Evolutionary conservation across 164 flowering plant genomes (phyloP), one percentile per base, ranked within the genome.

Genomic region (Aristolochia contorta): DNA sequence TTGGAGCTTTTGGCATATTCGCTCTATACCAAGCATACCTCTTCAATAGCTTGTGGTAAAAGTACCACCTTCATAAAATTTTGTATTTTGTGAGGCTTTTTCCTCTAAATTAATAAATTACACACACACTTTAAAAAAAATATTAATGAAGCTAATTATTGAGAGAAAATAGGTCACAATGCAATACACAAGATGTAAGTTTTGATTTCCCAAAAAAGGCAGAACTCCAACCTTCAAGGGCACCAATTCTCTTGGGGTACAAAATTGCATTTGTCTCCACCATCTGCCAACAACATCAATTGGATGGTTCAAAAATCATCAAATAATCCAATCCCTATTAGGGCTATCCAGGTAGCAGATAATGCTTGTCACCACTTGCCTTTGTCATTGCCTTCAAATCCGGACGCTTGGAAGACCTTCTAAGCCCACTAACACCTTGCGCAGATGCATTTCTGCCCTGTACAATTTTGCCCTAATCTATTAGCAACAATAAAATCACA

Each of bases 181-280:
- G 21, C 10, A 22, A 56, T 12, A 12, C 30, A 27, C 32, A 30
- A 6, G 13, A 12, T 20, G 30, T 4, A n/a, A 30, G 18, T 5
- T n/a, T 2, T 24, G 33, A 22, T 6, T 1, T 8, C 20, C 59
- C 37, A 18, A 37, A 37, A 37, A 37, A 37, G 12, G 12, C 10
- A 55, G 22, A 50, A 19, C 12, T 73, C 82, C 33, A 63, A 92
- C 98, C 98, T 62, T 90, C 88, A 64, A 92, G 66, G 16, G 63
- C 18, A 15, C 98, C 98, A 67, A 82, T 58, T 69, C 73, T 74
- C 74, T 84, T 87, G 7, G 78, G 71, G 67, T 72, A 64, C 59
- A 91, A 45, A 47, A 77, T 56, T 32, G 72, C 52, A 8, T 75
- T 65, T 0, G 69, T 65, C 54, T 75, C 73, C 19, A 68, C 66